These are phyloP conservation scores for Venturia nashicola DNA, from an alignment of 2,329 filamentous ascomycete species.

Conservation along the genomic window DNA sequence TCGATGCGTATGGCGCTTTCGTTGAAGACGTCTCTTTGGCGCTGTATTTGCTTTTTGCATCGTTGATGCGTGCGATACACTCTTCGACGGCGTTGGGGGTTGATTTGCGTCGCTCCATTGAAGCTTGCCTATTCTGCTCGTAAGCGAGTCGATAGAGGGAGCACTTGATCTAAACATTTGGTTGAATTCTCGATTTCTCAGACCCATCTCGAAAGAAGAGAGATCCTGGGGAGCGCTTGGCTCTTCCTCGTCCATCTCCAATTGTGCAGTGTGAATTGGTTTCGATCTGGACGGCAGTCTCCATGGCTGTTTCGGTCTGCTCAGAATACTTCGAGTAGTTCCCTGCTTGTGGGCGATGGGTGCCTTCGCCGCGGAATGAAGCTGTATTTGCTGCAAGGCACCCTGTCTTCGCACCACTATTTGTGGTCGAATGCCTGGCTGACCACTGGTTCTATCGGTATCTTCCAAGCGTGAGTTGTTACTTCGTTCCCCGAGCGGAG, in stretches of 20 bases:
- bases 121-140: neutral
- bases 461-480: neutral
- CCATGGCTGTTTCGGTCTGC: neutral
- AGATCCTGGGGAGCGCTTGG: neutral
- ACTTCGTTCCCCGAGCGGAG: neutral
- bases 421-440: neutral
- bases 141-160: neutral
- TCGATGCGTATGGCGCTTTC: conserved; percentile 12
- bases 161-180: neutral
- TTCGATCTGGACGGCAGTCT: neutral
- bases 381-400: neutral
- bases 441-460: neutral
- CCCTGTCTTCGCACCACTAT: neutral
- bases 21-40: neutral
- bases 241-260: neutral
- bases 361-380: neutral
- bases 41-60: neutral
- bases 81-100: neutral
- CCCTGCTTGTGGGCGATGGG: neutral
- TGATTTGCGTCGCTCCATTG: neutral
- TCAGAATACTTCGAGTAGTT: neutral
- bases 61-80: neutral
- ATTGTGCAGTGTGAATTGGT: neutral
- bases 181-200: neutral
- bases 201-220: neutral